Percentiles rank a stretch among this genome's conserved stretches.
phyloP scores from a whole-genome alignment of 495 filamentous ascomycete genomes.

The Hypomontagnella submonticulosa region DNA sequence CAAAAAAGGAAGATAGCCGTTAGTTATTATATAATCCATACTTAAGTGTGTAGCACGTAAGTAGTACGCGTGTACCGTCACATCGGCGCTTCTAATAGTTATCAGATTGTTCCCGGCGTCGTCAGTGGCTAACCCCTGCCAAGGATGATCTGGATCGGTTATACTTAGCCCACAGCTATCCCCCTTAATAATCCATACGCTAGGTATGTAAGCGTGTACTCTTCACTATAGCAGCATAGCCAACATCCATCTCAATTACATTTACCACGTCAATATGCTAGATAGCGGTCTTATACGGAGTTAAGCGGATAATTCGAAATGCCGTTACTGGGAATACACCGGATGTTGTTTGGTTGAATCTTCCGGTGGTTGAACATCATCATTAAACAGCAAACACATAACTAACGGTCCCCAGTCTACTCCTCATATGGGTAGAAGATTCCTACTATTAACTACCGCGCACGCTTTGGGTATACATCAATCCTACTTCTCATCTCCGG shows the following conservation, averaged over 20 bases:
- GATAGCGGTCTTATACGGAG: too few relatives aligned
- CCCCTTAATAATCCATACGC: background rate
- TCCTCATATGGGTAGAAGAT: background rate
- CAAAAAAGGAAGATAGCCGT: background rate
- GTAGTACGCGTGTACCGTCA: background rate
- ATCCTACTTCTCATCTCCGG: constrained; percentile 3
- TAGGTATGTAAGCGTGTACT: background rate
- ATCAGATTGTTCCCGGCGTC: constrained; percentile 7
- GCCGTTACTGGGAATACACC: too few relatives aligned
- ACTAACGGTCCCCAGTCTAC: constrained; percentile 1
- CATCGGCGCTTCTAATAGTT: background rate
- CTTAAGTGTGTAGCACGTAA: background rate
- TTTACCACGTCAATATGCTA: too few relatives aligned
- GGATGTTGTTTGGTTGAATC: too few relatives aligned
- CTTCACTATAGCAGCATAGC: too few relatives aligned
- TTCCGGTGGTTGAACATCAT: too few relatives aligned
- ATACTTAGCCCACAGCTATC: background rate
- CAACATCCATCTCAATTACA: too few relatives aligned
- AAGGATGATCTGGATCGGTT: constrained; percentile 3
- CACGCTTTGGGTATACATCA: constrained; percentile 16
- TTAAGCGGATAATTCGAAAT: too few relatives aligned
- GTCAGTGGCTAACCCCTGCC: constrained; percentile 25
- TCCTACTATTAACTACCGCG: background rate
- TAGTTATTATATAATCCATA: background rate
- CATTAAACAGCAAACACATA: background rate